These are phyloP conservation scores for Syncephalis plumigaleata DNA, from an alignment of 371 early-diverging fungal genomes.

Conservation along the genomic window DNA sequence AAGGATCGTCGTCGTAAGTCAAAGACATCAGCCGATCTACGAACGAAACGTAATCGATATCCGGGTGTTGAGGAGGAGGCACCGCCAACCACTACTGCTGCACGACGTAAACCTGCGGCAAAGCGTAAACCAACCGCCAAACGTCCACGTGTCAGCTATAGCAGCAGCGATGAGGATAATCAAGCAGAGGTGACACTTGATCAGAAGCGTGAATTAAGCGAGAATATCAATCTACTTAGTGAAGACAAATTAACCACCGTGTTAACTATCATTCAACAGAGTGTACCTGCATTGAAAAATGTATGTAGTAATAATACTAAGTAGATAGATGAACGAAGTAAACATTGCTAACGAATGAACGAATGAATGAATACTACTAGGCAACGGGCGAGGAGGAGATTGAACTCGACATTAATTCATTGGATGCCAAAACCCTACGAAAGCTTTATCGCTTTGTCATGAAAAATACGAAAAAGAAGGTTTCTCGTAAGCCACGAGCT, in stretches of 20 bases:
- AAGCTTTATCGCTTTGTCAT: constrained; percentile 73
- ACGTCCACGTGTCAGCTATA: constrained; percentile 2
- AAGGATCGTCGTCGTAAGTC: constrained; percentile 23
- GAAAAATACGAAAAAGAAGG: constrained; percentile 18
- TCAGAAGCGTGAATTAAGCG: constrained; percentile 78
- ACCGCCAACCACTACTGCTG: constrained; percentile 2
- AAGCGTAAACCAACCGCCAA: constrained; percentile 2
- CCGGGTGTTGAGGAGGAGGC: background rate
- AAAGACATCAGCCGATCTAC: constrained; percentile 6
- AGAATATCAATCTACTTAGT: constrained; percentile 57
- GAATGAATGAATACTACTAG: too few species aligned
- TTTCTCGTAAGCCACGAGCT: constrained; percentile 11
- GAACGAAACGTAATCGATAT: constrained; percentile 10
- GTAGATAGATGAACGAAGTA: background rate
- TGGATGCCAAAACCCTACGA: constrained; percentile 68
- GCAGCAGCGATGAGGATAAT: constrained; percentile 19
- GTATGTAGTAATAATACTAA: constrained; percentile 16
- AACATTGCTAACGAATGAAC: background rate
- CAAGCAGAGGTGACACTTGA: constrained; percentile 53
- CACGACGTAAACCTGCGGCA: background rate
- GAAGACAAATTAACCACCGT: constrained; percentile 65
- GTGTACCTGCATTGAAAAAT: constrained; percentile 60
- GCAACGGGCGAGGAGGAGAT: constrained; percentile 8
- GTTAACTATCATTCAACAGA: constrained; percentile 68
- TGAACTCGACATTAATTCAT: constrained; percentile 85